phyloP scores from a whole-genome alignment of 306 rosid species.

The Malus sieversii region DNA sequence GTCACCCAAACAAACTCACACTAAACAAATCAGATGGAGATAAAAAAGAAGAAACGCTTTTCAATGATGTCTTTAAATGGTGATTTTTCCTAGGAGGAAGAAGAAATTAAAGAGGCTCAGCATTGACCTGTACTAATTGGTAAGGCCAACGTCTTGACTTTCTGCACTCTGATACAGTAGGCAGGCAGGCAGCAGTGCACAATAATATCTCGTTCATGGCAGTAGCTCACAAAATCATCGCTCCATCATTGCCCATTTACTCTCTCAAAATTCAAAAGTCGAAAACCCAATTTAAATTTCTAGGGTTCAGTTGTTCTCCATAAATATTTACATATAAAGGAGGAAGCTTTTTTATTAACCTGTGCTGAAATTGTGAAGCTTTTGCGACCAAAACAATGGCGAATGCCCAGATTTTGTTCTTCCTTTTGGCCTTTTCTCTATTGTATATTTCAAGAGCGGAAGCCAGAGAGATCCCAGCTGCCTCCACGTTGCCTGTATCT shows the following conservation, averaged over 20 bases:
- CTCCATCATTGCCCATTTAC: background rate
- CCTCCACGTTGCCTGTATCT: constrained; percentile 14
- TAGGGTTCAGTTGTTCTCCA: background rate
- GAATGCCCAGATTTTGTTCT: constrained; percentile 21
- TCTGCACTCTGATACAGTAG: background rate
- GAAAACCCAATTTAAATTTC: background rate
- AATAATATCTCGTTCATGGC: constrained; percentile 23
- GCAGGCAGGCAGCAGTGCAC: background rate
- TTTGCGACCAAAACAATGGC: constrained; percentile 17
- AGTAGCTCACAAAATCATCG: background rate
- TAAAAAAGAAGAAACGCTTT: background rate
- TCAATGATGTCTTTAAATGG: constrained; percentile 23
- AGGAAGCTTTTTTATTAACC: background rate
- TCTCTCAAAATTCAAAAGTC: background rate
- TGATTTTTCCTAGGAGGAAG: constrained; percentile 25
- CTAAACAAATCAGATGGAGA: background rate
- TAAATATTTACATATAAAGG: background rate
- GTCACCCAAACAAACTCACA: background rate
- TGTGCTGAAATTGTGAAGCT: background rate
- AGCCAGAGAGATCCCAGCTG: constrained; percentile 19
- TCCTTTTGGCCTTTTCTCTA: constrained; percentile 26
- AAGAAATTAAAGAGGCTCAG: background rate
- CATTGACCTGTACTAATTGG: constrained; percentile 19
- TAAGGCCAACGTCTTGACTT: constrained; percentile 33
- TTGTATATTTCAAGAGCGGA: constrained; percentile 8